A percentile compares a stretch with the other conserved stretches of the same genome.
Evolutionary conservation across 176 grass and related monocot genomes (phyloP).

Genomic region (Luzula sylvatica): DNA sequence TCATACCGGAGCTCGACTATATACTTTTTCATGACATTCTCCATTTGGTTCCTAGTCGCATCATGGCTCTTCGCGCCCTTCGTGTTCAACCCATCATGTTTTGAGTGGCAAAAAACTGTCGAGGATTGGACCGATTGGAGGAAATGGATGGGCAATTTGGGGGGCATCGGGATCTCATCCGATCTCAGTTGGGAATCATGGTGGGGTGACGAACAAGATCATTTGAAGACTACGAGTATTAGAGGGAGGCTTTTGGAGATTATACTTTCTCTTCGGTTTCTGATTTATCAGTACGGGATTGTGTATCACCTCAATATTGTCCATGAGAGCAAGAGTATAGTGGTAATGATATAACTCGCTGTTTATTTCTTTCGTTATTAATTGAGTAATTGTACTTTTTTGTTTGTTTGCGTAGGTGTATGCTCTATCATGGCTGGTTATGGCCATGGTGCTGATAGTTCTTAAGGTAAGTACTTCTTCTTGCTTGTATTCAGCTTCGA

Average conservation of each 20-base stretch:
- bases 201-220: constrained; percentile 74
- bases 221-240: constrained; percentile 58
- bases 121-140: constrained; percentile 88
- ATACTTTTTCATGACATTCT: constrained; percentile 71
- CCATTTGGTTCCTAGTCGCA: constrained; percentile 85
- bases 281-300: constrained; percentile 97
- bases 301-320: constrained; percentile 89
- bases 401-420: constrained; percentile 62
- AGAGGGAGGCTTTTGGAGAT: constrained; percentile 73
- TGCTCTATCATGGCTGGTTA: constrained; percentile 86
- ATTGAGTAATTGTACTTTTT: not conserved
- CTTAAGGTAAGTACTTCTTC: constrained; percentile 68
- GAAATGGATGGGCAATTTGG: constrained; percentile 74
- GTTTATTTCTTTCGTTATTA: not conserved
- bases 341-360: constrained; percentile 33
- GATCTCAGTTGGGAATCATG: constrained; percentile 92
- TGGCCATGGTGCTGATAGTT: constrained; percentile 67
- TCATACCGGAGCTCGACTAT: constrained; percentile 66
- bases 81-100: constrained; percentile 85
- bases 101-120: constrained; percentile 87
- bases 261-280: constrained; percentile 72
- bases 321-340: constrained; percentile 45
- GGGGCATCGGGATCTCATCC: constrained; percentile 60
- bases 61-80: constrained; percentile 92
- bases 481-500: no score